Evolutionary conservation across 306 rosid species (phyloP), one percentile per base, ranked within the genome.

Genomic region (Calophaca sinica): DNA sequence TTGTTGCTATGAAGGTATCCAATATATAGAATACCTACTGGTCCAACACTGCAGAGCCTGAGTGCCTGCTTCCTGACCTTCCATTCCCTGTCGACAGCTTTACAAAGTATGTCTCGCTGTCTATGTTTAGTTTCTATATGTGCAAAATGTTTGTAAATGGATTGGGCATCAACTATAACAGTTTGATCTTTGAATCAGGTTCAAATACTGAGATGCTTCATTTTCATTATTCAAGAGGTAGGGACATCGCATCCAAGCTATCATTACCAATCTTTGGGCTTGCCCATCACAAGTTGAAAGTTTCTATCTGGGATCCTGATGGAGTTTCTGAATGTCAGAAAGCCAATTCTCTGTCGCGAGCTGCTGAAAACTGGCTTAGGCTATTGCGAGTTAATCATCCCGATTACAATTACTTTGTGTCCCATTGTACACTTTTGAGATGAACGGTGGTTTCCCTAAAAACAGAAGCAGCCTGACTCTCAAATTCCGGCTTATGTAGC

Each of bases 21-120:
- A 3, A 93, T 93, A 76, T 93, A 93, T 72, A 84, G 98, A 87
- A 90, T 93, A 83, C 98, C 98, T 64, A 90, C 93, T 3, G 98
- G 98, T 83, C 98, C 89, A 7, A 93, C 98, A 4, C 82, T 93
- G 71, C 89, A 93, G 82, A 93, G 87, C 71, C 75, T 90, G 52
- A 94, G 85, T 82, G 93, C 98, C 64, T 90, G 98, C 86, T 93
- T 93, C 85, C 76, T 90, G 90, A 87, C 91, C 73, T 93, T 85
- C 68, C 97, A 93, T 82, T 86, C 87, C 63, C 62, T 89, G 62
- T 87, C 97, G 10, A 89, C 96, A 9, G 80, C 91, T 9, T 44
- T 69, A 54, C 89, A 79, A 70, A 76, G 97, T 88, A 86, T 67
- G 70, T 79, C 61, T 65, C 52, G 33, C 80, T 51, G 50, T 57